phyloP scores from a whole-genome alignment of 2,329 filamentous ascomycete species.

The Fusarium euwallaceae region DNA sequence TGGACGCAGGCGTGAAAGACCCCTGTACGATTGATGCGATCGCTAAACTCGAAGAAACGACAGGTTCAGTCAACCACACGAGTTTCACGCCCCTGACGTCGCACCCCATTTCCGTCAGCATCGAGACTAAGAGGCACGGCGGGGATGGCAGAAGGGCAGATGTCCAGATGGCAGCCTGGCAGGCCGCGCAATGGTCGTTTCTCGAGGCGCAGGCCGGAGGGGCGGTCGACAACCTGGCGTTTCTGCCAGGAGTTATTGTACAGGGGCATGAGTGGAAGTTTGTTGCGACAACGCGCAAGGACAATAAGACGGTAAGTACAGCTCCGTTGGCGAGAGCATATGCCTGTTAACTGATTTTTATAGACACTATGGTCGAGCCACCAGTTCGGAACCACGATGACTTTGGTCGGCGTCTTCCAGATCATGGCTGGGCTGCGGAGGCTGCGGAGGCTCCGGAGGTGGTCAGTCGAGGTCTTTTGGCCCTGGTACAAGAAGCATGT shows the following conservation, averaged over 20 bases:
- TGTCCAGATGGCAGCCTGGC: slow-evolving; percentile 16
- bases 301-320: slow-evolving; percentile 14
- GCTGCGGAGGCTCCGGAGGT: background rate
- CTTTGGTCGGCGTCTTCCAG: slow-evolving; percentile 8
- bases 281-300: slow-evolving; percentile 9
- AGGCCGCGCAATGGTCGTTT: slow-evolving; percentile 15
- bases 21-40: background rate
- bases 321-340: too few relatives aligned
- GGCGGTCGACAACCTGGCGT: background rate
- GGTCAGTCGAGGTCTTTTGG: slow-evolving; percentile 11
- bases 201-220: background rate
- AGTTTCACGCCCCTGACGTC: slow-evolving; percentile 3
- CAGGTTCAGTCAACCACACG: slow-evolving; percentile 16
- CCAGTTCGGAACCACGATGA: slow-evolving; percentile 8
- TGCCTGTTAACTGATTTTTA: background rate
- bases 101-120: slow-evolving; percentile 13
- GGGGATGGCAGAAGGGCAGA: slow-evolving; percentile 1
- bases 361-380: slow-evolving; percentile 4
- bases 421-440: slow-evolving; percentile 12
- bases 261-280: slow-evolving; percentile 25
- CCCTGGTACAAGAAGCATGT: slow-evolving; percentile 17
- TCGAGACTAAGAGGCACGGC: slow-evolving; percentile 17
- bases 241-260: slow-evolving; percentile 18
- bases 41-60: background rate
- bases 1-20: background rate